Base-by-base conservation (phyloP, 2,329 filamentous ascomycete species). In the Huntiella savannae region DNA sequence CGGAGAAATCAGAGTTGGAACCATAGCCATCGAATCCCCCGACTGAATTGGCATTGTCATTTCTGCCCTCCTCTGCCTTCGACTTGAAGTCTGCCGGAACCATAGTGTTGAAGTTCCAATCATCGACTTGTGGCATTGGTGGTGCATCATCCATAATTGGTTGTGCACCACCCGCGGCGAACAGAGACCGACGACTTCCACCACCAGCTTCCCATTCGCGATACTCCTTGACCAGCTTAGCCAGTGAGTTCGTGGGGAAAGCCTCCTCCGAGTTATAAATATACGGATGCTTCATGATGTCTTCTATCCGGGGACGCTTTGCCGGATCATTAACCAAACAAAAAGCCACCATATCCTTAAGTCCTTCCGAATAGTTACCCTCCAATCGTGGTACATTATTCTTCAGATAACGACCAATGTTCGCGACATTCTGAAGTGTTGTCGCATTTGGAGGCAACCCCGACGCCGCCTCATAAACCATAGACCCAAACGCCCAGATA, bases 401-500 rank as follows among this genome's bases (percentile, higher is more conserved):
- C 52, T 65, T 63, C 33, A 69, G 56, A 49, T 66, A 62, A 40
- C 57, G 60, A 22, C 63, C 62, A 50, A 62, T 65, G 49, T 63
- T 59, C 4, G 66, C 60, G 13, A 65, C 55, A 28, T 65, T 62
- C 51, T 60, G 63, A 53, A 58, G 64, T 47, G 67, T 61, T 11
- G 56, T 57, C 13, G 66, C 67, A 53, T 74, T 71, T 0, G 77
- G 77, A 4, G 76, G 75, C 22, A 69, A 62, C 1, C 77, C 77
- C 15, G 71, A 76, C 1, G 77, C 75, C 60, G 80, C 76, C 57
- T 82, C 77, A 54, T 69, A 78, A 5, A 77, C 64, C 51, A 78
- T 78, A 49, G 75, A 76, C 3, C 77, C 77, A 53, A 76, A 79
- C 2, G 77, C 75, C 77, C 77, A 82, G 45, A 79, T 77, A 54